Evolutionary conservation across 768 basidiomycete genomes (phyloP), one percentile per base, ranked within the genome.

Genomic region (Gymnopilus junonius): DNA sequence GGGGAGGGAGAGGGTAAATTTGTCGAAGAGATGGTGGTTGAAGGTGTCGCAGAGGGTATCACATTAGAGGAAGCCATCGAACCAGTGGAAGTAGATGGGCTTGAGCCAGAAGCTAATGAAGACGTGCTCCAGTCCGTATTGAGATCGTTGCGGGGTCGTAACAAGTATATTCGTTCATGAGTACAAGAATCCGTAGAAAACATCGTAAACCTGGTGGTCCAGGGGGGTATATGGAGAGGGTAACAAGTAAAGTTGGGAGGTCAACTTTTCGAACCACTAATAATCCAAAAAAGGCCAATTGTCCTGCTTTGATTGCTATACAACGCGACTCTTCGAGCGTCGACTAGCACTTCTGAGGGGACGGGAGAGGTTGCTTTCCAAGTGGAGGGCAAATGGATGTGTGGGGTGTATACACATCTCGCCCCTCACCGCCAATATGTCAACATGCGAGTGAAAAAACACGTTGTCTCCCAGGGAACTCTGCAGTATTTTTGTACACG

Each of bases 401-500:
- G 62, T 63, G 57, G 48, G 54, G 56, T 31, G 56, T 31, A 14
- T 27, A 48, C 45, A 48, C 12, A 40, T 58, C 39, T 37, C 25
- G n/a, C n/a, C 15, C 40, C 43, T 35, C 34, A 27, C 54, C 54
- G 17, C 54, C 29, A 51, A 29, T n/a, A n/a, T 55, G 35, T 40
- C 54, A 39, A 39, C 46, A 51, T 37, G 53, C 54, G 53, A 27
- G 34, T 48, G 58, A 39, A 54, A 66, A 58, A 59, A 55, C 70
- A 70, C 71, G 69, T 72, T 72, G 68, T 71, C 67, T 67, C 67
- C 71, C 65, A 70, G 68, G 70, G 63, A 67, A 71, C 62, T 64
- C 61, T 60, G 59, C 21, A 27, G 29, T 32, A 55, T 21, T 61
- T 58, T 65, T 48, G 56, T n/a, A 42, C 32, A 42, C 40, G n/a